Evolutionary conservation across 352 stramenopile species (phyloP).

Genomic region (Pythium brachiatum): DNA sequence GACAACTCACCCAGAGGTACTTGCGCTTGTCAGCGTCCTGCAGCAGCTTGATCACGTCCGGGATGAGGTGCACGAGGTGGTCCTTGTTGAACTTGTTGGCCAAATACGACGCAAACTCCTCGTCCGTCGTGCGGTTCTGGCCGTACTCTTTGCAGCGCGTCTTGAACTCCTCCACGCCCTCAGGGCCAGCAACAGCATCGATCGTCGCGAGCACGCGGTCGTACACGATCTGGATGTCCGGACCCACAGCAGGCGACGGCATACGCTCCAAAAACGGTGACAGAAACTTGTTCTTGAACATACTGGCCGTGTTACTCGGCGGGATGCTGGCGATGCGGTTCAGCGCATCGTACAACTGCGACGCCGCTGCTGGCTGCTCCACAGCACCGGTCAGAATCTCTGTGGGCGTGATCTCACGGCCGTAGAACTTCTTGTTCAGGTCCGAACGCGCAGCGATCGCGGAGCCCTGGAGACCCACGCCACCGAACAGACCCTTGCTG

Average conservation of each 20-base stretch:
- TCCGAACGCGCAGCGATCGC: constrained; percentile 73
- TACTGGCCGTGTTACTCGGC: constrained; percentile 44
- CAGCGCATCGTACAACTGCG: constrained; percentile 79
- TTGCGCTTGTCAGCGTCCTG: constrained; percentile 83
- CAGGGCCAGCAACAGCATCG: constrained; percentile 47
- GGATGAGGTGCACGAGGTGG: constrained; percentile 69
- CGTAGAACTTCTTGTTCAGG: constrained; percentile 89
- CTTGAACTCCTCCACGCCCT: constrained; percentile 81
- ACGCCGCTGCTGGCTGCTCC: constrained; percentile 76
- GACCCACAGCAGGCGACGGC: constrained; percentile 61
- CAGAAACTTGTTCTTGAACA: constrained; percentile 61
- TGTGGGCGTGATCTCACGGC: constrained; percentile 77
- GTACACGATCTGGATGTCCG: constrained; percentile 84
- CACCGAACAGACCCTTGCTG: constrained; percentile 85
- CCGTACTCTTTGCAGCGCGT: constrained; percentile 84
- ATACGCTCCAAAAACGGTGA: constrained; percentile 73
- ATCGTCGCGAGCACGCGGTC: constrained; percentile 79
- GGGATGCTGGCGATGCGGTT: constrained; percentile 75
- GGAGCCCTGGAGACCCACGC: constrained; percentile 75
- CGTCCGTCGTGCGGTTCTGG: constrained; percentile 75
- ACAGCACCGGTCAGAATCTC: constrained; percentile 84
- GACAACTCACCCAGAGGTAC: constrained; percentile 68
- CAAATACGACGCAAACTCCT: constrained; percentile 68
- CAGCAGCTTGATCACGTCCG: constrained; percentile 81
- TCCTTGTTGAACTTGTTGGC: constrained; percentile 67